phyloP scores from a whole-genome alignment of 2,329 filamentous ascomycete species.

The Sordariomycetes sp. region DNA sequence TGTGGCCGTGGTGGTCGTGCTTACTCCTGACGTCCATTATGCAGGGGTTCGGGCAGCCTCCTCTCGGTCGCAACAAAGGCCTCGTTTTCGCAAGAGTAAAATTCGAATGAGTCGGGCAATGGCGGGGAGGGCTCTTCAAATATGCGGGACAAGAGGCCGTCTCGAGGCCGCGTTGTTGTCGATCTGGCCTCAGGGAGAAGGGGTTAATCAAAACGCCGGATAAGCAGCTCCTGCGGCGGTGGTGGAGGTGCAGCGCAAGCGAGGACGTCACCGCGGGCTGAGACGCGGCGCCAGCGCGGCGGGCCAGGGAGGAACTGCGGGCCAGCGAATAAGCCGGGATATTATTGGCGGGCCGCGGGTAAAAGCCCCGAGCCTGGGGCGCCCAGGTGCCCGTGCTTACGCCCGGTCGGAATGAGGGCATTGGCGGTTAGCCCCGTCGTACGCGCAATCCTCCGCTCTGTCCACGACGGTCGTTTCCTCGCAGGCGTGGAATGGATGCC shows the following conservation, averaged over 20 bases:
- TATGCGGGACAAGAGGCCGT: background rate
- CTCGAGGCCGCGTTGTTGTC: conserved; percentile 4
- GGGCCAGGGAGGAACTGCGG: background rate
- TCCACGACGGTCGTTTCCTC: background rate
- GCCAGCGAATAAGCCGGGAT: background rate
- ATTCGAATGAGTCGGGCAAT: background rate
- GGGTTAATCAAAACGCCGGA: conserved; percentile 4
- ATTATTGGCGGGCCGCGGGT: background rate
- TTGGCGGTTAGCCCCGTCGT: background rate
- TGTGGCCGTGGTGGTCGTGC: conserved; percentile 30
- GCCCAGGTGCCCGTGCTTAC: background rate
- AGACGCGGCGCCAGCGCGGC: background rate
- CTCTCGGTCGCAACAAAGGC: background rate
- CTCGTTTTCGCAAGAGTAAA: background rate
- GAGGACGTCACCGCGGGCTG: conserved; percentile 4
- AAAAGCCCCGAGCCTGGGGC: conserved; percentile 1
- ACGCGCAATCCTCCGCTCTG: background rate
- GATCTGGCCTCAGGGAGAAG: conserved; percentile 2
- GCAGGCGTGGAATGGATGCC: background rate
- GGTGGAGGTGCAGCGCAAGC: background rate
- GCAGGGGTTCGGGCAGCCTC: background rate
- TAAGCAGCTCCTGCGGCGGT: background rate
- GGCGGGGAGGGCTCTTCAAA: background rate
- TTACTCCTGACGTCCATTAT: background rate
- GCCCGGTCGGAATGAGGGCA: conserved; percentile 1